Evolutionary conservation across 768 basidiomycete genomes (phyloP).

Genomic region (Termitomyces sp.): DNA sequence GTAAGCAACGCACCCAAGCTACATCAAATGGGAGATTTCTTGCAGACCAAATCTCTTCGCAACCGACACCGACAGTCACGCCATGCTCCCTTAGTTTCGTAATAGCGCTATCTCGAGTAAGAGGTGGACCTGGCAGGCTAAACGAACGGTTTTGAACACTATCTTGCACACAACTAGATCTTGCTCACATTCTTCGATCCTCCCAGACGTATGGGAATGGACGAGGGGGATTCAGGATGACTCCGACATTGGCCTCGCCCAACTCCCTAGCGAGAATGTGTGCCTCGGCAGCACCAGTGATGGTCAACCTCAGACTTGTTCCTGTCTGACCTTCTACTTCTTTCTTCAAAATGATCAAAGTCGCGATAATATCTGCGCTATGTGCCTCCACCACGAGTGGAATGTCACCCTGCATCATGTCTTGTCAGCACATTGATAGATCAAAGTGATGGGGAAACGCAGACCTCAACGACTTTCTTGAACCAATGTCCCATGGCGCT

Average conservation of each 20-base stretch:
- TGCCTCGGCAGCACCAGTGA: slow-evolving; percentile 63
- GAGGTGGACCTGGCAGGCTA: slow-evolving; percentile 68
- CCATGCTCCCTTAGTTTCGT: slow-evolving; percentile 57
- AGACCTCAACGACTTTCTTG: slow-evolving; percentile 37
- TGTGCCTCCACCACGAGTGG: slow-evolving; percentile 72
- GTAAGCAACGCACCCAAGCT: slow-evolving; percentile 58
- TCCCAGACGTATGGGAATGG: slow-evolving; percentile 78
- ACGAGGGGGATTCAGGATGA: slow-evolving; percentile 48
- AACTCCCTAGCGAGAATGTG: slow-evolving; percentile 68
- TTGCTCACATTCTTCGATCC: slow-evolving; percentile 50
- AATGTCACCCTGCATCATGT: slow-evolving; percentile 46
- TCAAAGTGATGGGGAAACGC: background rate
- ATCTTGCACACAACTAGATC: background rate
- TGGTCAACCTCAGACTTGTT: slow-evolving; percentile 46
- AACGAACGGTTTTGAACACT: background rate
- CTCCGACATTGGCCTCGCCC: slow-evolving; percentile 39
- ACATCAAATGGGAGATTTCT: slow-evolving; percentile 76
- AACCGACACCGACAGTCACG: slow-evolving; percentile 68
- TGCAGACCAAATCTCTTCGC: slow-evolving; percentile 60
- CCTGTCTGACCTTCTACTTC: slow-evolving; percentile 47
- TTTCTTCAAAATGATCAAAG: slow-evolving; percentile 62
- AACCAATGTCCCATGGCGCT: slow-evolving; percentile 39
- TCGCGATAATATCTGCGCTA: slow-evolving; percentile 80
- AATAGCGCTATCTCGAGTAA: slow-evolving; percentile 50
- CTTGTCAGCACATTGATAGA: background rate